These are phyloP conservation scores for Pulveroboletus sp. DNA, from an alignment of 768 basidiomycete species.

Conservation along the genomic window DNA sequence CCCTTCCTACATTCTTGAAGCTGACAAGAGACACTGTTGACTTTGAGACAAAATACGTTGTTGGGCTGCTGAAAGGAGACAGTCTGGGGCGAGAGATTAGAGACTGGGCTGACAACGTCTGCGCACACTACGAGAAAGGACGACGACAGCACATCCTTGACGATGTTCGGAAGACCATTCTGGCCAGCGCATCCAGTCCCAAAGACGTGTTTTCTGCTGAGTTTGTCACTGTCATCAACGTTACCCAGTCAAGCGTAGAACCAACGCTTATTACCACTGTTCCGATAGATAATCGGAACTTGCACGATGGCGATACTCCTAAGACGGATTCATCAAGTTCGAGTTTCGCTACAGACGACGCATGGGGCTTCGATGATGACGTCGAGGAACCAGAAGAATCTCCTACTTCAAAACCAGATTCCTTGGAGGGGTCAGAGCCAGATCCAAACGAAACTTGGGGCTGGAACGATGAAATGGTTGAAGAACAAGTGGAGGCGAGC, in stretches of 20 bases:
- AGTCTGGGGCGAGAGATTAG: constrained; percentile 50
- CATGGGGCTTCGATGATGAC: constrained; percentile 55
- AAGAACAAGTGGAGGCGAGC: constrained; percentile 29
- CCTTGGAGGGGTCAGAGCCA: constrained; percentile 27
- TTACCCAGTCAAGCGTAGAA: not conserved
- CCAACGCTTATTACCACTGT: not conserved
- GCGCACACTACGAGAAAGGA: constrained; percentile 74
- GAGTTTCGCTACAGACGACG: constrained; percentile 29
- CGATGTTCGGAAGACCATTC: constrained; percentile 49
- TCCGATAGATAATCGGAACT: constrained; percentile 41
- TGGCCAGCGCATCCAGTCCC: constrained; percentile 23
- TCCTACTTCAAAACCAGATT: constrained; percentile 15
- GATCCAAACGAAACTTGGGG: constrained; percentile 67
- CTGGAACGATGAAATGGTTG: constrained; percentile 50
- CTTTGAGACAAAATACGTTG: constrained; percentile 59
- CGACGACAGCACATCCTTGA: constrained; percentile 65
- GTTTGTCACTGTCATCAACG: constrained; percentile 5
- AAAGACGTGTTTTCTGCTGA: constrained; percentile 28
- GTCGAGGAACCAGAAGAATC: constrained; percentile 21
- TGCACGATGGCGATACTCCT: constrained; percentile 38
- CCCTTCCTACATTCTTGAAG: constrained; percentile 57
- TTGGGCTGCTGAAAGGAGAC: constrained; percentile 46
- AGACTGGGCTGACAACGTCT: constrained; percentile 63
- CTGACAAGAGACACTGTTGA: constrained; percentile 52
- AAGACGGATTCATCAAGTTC: constrained; percentile 24